Percentiles rank a stretch among this genome's conserved stretches.
Evolutionary conservation across 768 basidiomycete genomes (phyloP).

Genomic region (Tulasnella sp.): DNA sequence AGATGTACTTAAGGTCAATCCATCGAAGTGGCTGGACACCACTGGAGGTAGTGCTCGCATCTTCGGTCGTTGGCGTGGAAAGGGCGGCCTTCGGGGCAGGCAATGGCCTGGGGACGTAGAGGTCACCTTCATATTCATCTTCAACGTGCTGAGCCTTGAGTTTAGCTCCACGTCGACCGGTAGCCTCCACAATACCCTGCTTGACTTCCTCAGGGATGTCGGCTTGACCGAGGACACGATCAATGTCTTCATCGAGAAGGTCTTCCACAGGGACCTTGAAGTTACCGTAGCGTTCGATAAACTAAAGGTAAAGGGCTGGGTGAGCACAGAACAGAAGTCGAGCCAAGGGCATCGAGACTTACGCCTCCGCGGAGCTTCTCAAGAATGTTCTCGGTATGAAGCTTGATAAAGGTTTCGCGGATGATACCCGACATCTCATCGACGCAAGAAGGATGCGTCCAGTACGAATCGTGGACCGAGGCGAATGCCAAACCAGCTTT

Average conservation of each 20-base stretch:
- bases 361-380: constrained; percentile 63
- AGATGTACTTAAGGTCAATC: constrained; percentile 46
- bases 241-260: constrained; percentile 23
- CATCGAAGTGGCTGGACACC: constrained; percentile 6
- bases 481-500: constrained; percentile 72
- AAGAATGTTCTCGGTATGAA: constrained; percentile 83
- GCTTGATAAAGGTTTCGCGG: constrained; percentile 83
- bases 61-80: constrained; percentile 17
- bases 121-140: constrained; percentile 17
- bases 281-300: constrained; percentile 62
- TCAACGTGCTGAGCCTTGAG: constrained; percentile 16
- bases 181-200: constrained; percentile 1
- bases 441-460: constrained; percentile 86
- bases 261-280: constrained; percentile 51
- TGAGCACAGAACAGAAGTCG: background rate
- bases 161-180: constrained; percentile 28
- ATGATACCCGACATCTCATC: constrained; percentile 84
- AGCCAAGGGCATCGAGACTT: constrained; percentile 19
- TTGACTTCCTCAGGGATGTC: background rate
- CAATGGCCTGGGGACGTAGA: constrained; percentile 18
- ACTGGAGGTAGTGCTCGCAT: constrained; percentile 12
- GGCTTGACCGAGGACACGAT: background rate
- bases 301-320: constrained; percentile 32
- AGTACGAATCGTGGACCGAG: constrained; percentile 97
- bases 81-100: constrained; percentile 20